A percentile compares a stretch with the other conserved stretches of the same genome.
These are phyloP conservation scores for Aspergillus phoenicis DNA, from an alignment of 2,329 filamentous ascomycete species.

Conservation along the genomic window DNA sequence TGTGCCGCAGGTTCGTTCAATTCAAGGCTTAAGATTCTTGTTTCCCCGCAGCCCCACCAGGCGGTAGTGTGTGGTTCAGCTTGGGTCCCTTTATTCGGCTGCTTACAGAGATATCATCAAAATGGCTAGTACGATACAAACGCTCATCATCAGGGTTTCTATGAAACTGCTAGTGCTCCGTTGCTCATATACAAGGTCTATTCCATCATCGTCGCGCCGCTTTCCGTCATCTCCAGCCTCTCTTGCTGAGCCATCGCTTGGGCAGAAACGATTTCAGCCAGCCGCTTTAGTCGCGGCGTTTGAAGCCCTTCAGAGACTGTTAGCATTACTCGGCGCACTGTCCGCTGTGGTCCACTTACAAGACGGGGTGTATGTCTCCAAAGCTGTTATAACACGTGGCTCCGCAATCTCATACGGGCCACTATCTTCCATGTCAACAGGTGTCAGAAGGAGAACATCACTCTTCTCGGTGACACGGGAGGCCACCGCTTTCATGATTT, in stretches of 20 bases:
- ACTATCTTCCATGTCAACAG: constrained; percentile 98
- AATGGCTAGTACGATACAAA: background rate
- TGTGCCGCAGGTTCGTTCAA: background rate
- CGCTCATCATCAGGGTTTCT: background rate
- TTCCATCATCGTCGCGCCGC: constrained; percentile 29
- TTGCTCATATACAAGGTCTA: constrained; percentile 31
- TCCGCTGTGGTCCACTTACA: constrained; percentile 63
- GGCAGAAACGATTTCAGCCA: constrained; percentile 96
- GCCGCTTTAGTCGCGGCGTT: constrained; percentile 89
- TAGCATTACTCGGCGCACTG: constrained; percentile 16
- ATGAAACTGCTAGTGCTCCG: constrained; percentile 26
- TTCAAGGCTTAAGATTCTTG: constrained; percentile 1
- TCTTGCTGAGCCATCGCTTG: constrained; percentile 96
- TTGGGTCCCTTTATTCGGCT: background rate
- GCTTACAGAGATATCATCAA: background rate
- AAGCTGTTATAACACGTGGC: constrained; percentile 88
- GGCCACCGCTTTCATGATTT: constrained; percentile 99
- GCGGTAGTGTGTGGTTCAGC: background rate
- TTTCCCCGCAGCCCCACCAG: constrained; percentile 6
- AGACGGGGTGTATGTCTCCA: constrained; percentile 97
- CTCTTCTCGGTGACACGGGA: constrained; percentile 97
- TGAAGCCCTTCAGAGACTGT: constrained; percentile 72
- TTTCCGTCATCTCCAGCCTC: constrained; percentile 62
- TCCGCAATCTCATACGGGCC: constrained; percentile 98
- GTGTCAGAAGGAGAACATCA: constrained; percentile 87